Conservation (phyloP, 768 basidiomycete species). For the Postia placenta region DNA sequence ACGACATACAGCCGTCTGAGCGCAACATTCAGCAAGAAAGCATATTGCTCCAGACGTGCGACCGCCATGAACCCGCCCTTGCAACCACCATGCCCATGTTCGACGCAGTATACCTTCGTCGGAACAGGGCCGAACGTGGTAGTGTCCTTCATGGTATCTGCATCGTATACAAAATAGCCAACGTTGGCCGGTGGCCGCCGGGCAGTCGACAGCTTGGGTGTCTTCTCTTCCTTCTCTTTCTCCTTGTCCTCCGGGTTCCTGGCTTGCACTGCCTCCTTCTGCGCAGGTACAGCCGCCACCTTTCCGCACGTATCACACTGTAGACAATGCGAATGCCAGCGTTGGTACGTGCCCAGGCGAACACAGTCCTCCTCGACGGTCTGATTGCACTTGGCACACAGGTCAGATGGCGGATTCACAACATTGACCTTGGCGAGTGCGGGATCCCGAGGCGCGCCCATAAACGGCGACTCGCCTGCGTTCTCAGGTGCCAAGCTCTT, state of each 20-base stretch:
- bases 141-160: conserved; percentile 61
- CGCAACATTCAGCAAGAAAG: conserved; percentile 94
- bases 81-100: conserved; percentile 66
- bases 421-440: conserved; percentile 46
- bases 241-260: conserved; percentile 33
- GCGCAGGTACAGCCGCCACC: conserved; percentile 54
- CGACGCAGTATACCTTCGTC: conserved; percentile 67
- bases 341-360: conserved; percentile 88
- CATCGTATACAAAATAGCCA: conserved; percentile 69
- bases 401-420: conserved; percentile 79
- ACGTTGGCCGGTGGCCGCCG: conserved; percentile 81
- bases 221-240: conserved; percentile 30
- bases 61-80: conserved; percentile 83
- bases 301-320: conserved; percentile 79
- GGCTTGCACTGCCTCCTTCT: conserved; percentile 45
- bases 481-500: conserved; percentile 86
- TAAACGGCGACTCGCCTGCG: conserved; percentile 83
- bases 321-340: conserved; percentile 97
- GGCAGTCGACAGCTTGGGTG: conserved; percentile 52
- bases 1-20: conserved; percentile 84
- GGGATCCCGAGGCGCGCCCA: conserved; percentile 37
- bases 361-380: conserved; percentile 98
- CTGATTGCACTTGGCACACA: conserved; percentile 81
- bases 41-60: conserved; percentile 93
- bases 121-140: conserved; percentile 70